Conservation (phyloP, 2,329 filamentous ascomycete species). For the Dactylellina leptospora region DNA sequence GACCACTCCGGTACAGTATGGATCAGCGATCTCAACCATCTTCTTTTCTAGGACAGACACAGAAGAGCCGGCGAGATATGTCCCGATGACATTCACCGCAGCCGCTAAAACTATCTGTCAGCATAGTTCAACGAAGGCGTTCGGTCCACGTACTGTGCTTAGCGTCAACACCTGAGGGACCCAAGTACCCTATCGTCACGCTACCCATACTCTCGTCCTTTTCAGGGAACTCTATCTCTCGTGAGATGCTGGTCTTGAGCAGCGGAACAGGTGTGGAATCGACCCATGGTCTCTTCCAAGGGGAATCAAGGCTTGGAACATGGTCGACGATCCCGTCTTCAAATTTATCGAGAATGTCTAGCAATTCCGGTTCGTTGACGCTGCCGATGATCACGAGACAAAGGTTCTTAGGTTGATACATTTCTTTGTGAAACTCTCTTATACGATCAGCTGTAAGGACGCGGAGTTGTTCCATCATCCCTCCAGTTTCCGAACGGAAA, state of each 20-base stretch:
- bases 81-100: constrained; percentile 80
- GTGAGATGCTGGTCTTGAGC: constrained; percentile 75
- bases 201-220: constrained; percentile 95
- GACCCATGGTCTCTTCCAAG: constrained; percentile 87
- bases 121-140: background rate
- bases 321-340: constrained; percentile 85
- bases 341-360: constrained; percentile 84
- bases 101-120: constrained; percentile 61
- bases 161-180: constrained; percentile 79
- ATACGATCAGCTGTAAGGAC: constrained; percentile 88
- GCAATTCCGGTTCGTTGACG: constrained; percentile 80
- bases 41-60: constrained; percentile 90
- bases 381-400: constrained; percentile 92
- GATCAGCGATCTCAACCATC: constrained; percentile 88
- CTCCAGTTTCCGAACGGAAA: constrained; percentile 97
- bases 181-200: constrained; percentile 84
- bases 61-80: constrained; percentile 91
- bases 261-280: constrained; percentile 81
- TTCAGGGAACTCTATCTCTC: constrained; percentile 90
- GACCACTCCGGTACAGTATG: constrained; percentile 81
- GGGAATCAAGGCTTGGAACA: constrained; percentile 76
- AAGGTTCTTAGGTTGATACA: constrained; percentile 98
- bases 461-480: constrained; percentile 90
- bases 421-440: constrained; percentile 89
- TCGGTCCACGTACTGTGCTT: constrained; percentile 64